Base-by-base conservation (phyloP, 192 early-diverging fungal genomes). In the Chytriomyces confervae region DNA sequence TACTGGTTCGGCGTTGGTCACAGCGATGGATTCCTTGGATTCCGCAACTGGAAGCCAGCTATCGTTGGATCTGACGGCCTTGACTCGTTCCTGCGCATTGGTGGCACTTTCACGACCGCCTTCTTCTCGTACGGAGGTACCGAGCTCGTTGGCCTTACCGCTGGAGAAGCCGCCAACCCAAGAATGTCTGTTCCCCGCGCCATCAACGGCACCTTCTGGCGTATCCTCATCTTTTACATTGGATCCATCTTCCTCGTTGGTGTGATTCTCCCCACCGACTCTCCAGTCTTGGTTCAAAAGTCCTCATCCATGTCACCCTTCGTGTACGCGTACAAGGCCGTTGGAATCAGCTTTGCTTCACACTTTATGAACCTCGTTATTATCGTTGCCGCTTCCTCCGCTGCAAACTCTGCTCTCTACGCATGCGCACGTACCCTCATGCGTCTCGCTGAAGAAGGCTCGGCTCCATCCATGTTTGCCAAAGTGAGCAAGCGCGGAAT, bases 111-210 rank as follows among this genome's bases (percentile, higher is more conserved):
- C 72, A 87, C 91, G 18, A 89, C 88, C 29, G 93, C 94, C 10
- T 91, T 91, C 45, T 94, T 51, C 27, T 51, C 48, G 2, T 72
- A 72, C 36, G 92, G 60, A 92, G 93, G 53, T n/a, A 57, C 53
- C 53, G 53, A 57, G 90, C 84, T 96, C n/a, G 89, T 96, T 48
- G 95, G 94, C 66, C 88, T 96, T 77, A 93, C 95, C 16, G 94
- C 93, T 47, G 95, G 94, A 79, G 95, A 96, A 82, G 89, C 91
- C 50, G 87, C 88, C 29, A 96, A 96, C 84, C 95, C 95, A 24
- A 83, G 86, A 18, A 90, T 91, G 67, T 66, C 77, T 8, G 67
- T 78, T 5, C 67, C 77, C 11, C 9, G 49, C 11, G 67, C 66
- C 50, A 80, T 82, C 73, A 82, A 80, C 23, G 76, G 80, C 0